A percentile compares a stretch with the other conserved stretches of the same genome.
phyloP scores from a whole-genome alignment of 2,329 filamentous ascomycete genomes.

The Plenodomus lindquistii region DNA sequence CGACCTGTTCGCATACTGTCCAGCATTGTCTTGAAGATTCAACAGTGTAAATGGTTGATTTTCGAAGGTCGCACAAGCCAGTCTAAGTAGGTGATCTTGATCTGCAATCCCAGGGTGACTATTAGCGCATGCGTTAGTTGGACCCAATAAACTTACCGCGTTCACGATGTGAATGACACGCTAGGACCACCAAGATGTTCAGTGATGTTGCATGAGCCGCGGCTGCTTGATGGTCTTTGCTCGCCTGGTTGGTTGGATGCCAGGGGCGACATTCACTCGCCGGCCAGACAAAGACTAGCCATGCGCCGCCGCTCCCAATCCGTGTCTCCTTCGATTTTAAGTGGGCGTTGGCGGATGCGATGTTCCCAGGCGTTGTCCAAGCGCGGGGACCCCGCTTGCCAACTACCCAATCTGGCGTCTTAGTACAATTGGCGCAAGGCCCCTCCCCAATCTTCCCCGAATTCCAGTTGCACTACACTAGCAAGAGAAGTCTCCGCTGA shows the following conservation, averaged over 20 bases:
- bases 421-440: background rate
- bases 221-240: conserved; percentile 6
- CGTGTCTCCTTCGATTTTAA: background rate
- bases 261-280: conserved; percentile 1
- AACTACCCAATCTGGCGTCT: background rate
- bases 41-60: background rate
- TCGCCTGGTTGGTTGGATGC: conserved; percentile 2
- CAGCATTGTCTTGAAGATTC: conserved; percentile 12
- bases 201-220: conserved; percentile 11
- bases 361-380: conserved; percentile 3
- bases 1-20: conserved; percentile 2
- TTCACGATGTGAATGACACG: background rate
- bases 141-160: background rate
- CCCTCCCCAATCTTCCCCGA: background rate
- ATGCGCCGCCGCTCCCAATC: background rate
- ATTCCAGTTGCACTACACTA: background rate
- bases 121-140: background rate
- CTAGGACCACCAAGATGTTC: background rate
- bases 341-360: background rate
- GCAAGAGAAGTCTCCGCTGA: background rate
- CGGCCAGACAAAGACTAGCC: conserved; percentile 1
- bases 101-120: background rate
- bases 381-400: conserved; percentile 15
- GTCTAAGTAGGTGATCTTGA: background rate
- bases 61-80: background rate